Percentiles rank a stretch among this genome's conserved stretches.
These are phyloP conservation scores for Mucor indicus DNA, from an alignment of 371 early-diverging fungal genomes.

Conservation along the genomic window DNA sequence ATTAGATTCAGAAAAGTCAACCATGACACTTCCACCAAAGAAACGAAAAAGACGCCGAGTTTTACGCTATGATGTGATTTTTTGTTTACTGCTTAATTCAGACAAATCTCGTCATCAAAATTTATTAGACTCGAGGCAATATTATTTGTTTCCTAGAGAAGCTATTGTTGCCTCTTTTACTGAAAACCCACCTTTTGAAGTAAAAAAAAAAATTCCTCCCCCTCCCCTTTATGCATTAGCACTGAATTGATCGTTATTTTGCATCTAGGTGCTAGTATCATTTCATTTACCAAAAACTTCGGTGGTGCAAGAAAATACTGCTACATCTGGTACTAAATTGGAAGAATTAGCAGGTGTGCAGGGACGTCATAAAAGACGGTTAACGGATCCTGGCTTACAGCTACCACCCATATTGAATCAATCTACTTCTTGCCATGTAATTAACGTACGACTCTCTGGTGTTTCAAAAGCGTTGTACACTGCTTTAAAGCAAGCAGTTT, in stretches of 20 bases:
- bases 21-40: conserved; percentile 31
- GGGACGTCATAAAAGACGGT: neutral
- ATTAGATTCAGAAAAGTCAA: too few species aligned
- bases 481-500: conserved; percentile 36
- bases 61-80: conserved; percentile 30
- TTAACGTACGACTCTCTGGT: conserved; percentile 29
- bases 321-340: conserved; percentile 13
- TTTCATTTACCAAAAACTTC: neutral
- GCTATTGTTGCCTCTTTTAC: conserved; percentile 39
- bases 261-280: neutral
- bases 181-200: conserved; percentile 36
- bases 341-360: conserved; percentile 37
- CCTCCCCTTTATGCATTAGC: too few species aligned
- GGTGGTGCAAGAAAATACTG: conserved; percentile 1
- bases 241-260: too few species aligned
- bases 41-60: conserved; percentile 34
- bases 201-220: too few species aligned
- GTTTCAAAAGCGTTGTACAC: conserved; percentile 30
- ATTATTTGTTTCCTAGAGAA: conserved; percentile 43
- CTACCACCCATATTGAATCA: conserved; percentile 1
- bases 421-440: conserved; percentile 4
- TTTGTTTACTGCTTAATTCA: conserved; percentile 3
- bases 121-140: neutral
- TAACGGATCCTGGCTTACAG: too few species aligned
- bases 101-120: conserved; percentile 3